Base-by-base conservation (phyloP, 2,329 filamentous ascomycete species). In the Verticillium nonalfalfae region DNA sequence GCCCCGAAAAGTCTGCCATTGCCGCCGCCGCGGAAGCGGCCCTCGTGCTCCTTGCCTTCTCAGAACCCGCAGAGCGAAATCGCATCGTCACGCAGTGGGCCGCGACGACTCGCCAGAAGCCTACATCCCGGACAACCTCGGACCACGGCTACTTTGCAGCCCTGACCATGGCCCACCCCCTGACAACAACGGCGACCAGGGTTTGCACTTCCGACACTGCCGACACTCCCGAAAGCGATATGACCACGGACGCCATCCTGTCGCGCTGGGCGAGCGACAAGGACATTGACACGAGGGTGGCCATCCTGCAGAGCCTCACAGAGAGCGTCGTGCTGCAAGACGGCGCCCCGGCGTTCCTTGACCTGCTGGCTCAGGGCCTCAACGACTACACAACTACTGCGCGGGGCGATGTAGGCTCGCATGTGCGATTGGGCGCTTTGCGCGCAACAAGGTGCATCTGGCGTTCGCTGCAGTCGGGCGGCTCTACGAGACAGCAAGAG, bases 351-450 rank as follows among this genome's bases (percentile, higher is more conserved):
- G 67, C 69, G 2, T 82, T 86, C 61, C 63, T 83, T 1, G 67
- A 69, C 0, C 64, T 86, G 1, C 73, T 89, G 9, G 70, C 74
- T 0, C 81, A 83, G 50, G 86, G 88, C 0, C 75, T 99, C 34
- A 89, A 94, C 66, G 93, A 99, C 71, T 98, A 98, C 70, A 96
- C 91, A 0, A 93, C 91, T 3, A 94, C 91, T 66, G 88, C 93
- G 14, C 83, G 93, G 61, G 95, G 95, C 15, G 95, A 99, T 70
- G 84, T 98, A 57, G 95, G 95, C 5, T 96, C 93, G 0, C 85
- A 93, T 59, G 90, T 96, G 4, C 85, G 95, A 3, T 78, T 94
- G 5, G 89, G 93, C 72, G 93, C 91, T 31, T 82, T 97, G 13
- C 82, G 88, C 71, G 93, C 91, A 15, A 85, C 94, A 1, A 85